Conservation (phyloP, 2,329 filamentous ascomycete species). For the Exophiala bonariae region DNA sequence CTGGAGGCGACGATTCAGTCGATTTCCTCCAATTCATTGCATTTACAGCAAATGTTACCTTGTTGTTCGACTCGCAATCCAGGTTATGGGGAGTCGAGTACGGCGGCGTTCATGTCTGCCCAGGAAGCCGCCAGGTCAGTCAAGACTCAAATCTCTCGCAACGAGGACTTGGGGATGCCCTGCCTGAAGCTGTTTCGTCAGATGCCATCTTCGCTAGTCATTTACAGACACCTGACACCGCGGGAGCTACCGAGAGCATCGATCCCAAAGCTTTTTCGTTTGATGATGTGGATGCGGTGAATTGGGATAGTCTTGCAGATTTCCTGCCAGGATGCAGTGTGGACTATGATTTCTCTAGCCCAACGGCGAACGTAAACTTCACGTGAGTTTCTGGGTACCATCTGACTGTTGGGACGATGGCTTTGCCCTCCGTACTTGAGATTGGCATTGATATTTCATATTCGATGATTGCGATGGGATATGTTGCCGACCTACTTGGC, state of each 20-base stretch:
- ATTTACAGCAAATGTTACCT: neutral
- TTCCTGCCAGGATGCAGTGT: no score
- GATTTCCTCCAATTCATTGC: neutral
- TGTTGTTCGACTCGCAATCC: neutral
- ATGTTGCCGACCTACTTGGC: no score
- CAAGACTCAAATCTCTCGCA: neutral
- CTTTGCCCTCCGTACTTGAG: no score
- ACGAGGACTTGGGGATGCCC: neutral
- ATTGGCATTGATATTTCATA: no score
- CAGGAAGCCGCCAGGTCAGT: constrained; percentile 1
- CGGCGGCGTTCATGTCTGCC: neutral
- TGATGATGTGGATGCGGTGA: neutral
- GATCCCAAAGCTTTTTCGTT: neutral
- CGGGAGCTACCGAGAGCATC: neutral
- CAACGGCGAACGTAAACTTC: no score
- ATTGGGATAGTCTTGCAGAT: constrained; percentile 2
- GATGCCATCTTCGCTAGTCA: neutral
- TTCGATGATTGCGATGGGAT: no score
- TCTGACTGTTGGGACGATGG: no score
- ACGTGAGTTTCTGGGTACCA: no score
- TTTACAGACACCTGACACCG: neutral
- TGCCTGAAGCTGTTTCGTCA: neutral
- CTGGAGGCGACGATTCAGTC: neutral
- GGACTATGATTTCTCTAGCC: no score
- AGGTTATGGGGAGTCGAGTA: constrained; percentile 2